Base-by-base conservation (phyloP, 1,139 yeast species). In the Starmera stellimalicola region DNA sequence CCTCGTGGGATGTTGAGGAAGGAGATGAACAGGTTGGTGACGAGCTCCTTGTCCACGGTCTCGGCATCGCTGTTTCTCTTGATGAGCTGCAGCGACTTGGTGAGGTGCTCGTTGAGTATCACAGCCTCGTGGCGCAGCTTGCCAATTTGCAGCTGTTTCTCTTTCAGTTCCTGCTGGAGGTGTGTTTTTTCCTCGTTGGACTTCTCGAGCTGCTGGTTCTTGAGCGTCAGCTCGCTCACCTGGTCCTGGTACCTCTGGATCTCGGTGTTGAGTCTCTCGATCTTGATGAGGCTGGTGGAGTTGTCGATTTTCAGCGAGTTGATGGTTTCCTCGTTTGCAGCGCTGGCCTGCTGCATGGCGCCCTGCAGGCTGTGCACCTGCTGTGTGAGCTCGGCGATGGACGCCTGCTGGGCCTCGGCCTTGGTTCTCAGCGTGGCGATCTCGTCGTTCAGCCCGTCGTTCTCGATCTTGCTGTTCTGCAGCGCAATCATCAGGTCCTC, bases 71-170 rank as follows among this genome's bases (percentile, higher is more conserved):
- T 71, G 33, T 71, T 77, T 46, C 78, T 77, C 50, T 87, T 87
- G 38, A 91, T 75, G 56, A 88, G 63, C 14, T 87, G 75, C 38
- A 93, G 60, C 2, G 97, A 94, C 52, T 91, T 88, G 14, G 95
- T 87, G 38, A 91, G 62, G 60, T 91, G 98, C 52, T 91, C 98
- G 54, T 91, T 91, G 37, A 88, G 62, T 22, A 85, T 84, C n/a
- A 91, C 91, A 2, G 95, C 94, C 57, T 91, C 97, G 53, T 91
- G 97, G 36, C 97, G 74, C 35, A 91, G 67, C 53, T 91, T 91
- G 5, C 97, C 97, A 33, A 91, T 73, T 34, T 77, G 69, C 18
- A 87, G 63, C 41, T 77, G 88, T 55, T 85, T 87, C 42, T 78
- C 85, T 45, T 81, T 82, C 11, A 68, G 54, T 35, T 75, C 79